These are phyloP conservation scores for Capronia epimyces DNA, from an alignment of 2,329 filamentous ascomycete genomes.

Conservation along the genomic window DNA sequence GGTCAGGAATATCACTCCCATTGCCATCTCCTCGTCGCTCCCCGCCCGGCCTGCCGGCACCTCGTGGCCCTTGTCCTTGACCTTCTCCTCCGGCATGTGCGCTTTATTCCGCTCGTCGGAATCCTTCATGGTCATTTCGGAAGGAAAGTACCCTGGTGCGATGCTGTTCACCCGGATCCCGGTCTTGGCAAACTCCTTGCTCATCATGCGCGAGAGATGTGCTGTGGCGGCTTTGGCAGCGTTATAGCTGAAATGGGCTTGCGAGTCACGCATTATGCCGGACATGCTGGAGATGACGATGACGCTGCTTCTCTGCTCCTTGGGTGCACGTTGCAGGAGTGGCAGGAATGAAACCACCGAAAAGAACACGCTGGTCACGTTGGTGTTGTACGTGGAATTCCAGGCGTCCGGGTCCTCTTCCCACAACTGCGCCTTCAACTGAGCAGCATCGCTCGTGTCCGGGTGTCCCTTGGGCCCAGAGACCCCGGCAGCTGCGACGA, in stretches of 20 bases:
- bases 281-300: conserved; percentile 67
- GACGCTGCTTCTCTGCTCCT: conserved; percentile 36
- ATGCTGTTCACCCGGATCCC: conserved; percentile 67
- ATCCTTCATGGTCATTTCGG: conserved; percentile 56
- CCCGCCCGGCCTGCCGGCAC: conserved; percentile 55
- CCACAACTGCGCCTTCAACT: conserved; percentile 56
- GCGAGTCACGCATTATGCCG: conserved; percentile 63
- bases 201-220: conserved; percentile 58
- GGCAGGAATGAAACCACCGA: conserved; percentile 63
- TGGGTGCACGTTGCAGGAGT: conserved; percentile 57
- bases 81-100: conserved; percentile 35
- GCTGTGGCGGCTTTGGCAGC: conserved; percentile 63
- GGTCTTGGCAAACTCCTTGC: conserved; percentile 62
- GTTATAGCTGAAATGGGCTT: conserved; percentile 69
- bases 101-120: conserved; percentile 56
- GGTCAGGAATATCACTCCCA: conserved; percentile 50
- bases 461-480: conserved; percentile 57
- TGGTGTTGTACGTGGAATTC: conserved; percentile 62
- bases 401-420: conserved; percentile 62
- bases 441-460: conserved; percentile 46
- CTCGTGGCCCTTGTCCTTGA: conserved; percentile 32
- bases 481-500: conserved; percentile 62
- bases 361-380: conserved; percentile 68
- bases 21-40: conserved; percentile 60
- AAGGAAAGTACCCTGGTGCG: conserved; percentile 64